Evolutionary conservation across 1,284 basidiomycete genomes (phyloP), one percentile per base, ranked within the genome.

Genomic region (Erythrobasidium hasegawianum): DNA sequence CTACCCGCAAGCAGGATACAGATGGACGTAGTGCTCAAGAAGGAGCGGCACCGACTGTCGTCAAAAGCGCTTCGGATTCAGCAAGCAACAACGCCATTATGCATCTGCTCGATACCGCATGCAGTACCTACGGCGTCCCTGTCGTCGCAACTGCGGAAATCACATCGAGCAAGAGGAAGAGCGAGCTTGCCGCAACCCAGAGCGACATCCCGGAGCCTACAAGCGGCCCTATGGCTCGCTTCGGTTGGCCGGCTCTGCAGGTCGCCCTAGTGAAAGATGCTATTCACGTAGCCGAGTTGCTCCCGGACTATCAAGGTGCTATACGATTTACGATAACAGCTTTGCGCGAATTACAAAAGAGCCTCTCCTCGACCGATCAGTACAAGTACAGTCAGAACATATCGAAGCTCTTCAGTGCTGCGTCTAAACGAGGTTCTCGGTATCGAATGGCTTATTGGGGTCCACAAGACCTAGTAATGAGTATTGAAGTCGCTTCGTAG

Each of bases 161-260:
- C 45, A 9, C 33, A 33, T 33, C 33, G 33, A 33, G 11, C 22
- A 13, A 4, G 27, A 27, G 20, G 53, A 57, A 58, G 29, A 20
- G 27, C 13, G 54, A 60, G 10, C 58, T 39, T 16, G 18, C 20
- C 27, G 4, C 70, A 33, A 55, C 60, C 3, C 58, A 68, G 56
- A 66, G 60, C 20, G 39, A 60, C 59, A 68, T 45, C 39, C 77
- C 71, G 68, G 74, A 47, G 73, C 72, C 45, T 56, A 67, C 67
- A 38, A 57, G 68, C 29, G 62, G 71, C 24, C 72, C 70, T n/a
- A 73, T 67, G 1, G 75, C 83, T 0, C 62, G 67, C 2, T 91
- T 87, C 75, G 93, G 94, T 1, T 98, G 94, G 95, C 87, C 90
- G 0, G 90, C 93, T 74, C 81, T 97, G 54, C 94, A 97, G 78